These are phyloP conservation scores for Leishmania mexicana DNA, from an alignment of 208 protist genomes.

Conservation along the genomic window DNA sequence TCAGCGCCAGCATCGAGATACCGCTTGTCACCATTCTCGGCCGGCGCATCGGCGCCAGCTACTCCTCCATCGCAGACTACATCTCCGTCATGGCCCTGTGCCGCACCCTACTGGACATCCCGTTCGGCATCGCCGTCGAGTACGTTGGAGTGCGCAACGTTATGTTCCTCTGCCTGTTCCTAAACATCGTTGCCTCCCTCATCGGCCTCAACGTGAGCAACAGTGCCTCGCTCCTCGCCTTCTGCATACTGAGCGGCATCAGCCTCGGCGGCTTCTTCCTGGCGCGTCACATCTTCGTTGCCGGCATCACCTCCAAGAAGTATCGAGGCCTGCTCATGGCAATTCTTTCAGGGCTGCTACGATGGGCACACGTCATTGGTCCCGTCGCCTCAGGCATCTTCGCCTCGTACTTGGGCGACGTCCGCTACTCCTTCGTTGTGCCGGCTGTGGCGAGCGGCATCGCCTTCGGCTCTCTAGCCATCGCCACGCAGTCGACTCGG, in stretches of 20 bases:
- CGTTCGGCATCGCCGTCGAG: slow-evolving; percentile 65
- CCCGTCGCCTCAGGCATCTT: slow-evolving; percentile 57
- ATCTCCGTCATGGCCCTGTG: slow-evolving; percentile 56
- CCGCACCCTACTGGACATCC: slow-evolving; percentile 69
- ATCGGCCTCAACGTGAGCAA: slow-evolving; percentile 38
- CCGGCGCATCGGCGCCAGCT: slow-evolving; percentile 48
- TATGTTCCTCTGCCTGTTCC: slow-evolving; percentile 55
- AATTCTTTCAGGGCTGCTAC: slow-evolving; percentile 74
- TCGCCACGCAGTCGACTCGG: slow-evolving; percentile 18
- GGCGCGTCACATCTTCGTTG: slow-evolving; percentile 80
- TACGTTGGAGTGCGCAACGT: slow-evolving; percentile 66
- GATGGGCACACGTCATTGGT: slow-evolving; percentile 79
- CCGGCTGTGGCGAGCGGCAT: slow-evolving; percentile 34
- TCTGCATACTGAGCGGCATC: slow-evolving; percentile 65
- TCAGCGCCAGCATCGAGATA: slow-evolving; percentile 70
- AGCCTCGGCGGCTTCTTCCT: slow-evolving; percentile 83
- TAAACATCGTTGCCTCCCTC: slow-evolving; percentile 42
- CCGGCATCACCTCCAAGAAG: slow-evolving; percentile 59
- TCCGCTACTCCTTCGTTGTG: slow-evolving; percentile 63
- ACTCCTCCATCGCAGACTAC: slow-evolving; percentile 60
- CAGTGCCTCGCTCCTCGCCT: slow-evolving; percentile 34
- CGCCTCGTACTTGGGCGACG: slow-evolving; percentile 40
- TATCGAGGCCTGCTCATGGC: slow-evolving; percentile 82
- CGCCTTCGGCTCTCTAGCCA: slow-evolving; percentile 40
- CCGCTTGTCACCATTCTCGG: slow-evolving; percentile 76